These are phyloP conservation scores for Fusarium agapanthi DNA, from an alignment of 2,329 filamentous ascomycete genomes.

Conservation along the genomic window DNA sequence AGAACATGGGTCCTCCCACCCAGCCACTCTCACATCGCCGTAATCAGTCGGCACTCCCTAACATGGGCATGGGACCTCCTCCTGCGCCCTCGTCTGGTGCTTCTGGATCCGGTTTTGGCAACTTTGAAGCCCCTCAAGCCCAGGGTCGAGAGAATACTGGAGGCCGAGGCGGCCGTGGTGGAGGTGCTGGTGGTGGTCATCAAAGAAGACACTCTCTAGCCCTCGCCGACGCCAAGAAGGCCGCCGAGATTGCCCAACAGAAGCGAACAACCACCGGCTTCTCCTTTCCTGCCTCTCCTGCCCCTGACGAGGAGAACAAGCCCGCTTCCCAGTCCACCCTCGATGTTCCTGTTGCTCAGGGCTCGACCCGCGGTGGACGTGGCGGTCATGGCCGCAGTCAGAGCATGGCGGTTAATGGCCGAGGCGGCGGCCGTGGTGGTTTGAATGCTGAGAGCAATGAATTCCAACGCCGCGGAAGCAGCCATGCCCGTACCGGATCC, in stretches of 20 bases:
- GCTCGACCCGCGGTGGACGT: constrained; percentile 62
- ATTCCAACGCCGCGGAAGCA: constrained; percentile 79
- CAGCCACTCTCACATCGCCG: constrained; percentile 90
- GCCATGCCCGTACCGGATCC: constrained; percentile 83
- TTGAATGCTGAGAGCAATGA: constrained; percentile 65
- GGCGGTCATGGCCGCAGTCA: constrained; percentile 81
- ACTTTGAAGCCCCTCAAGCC: constrained; percentile 70
- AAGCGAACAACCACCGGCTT: constrained; percentile 94
- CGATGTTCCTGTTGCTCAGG: constrained; percentile 50
- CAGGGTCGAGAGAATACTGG: constrained; percentile 49
- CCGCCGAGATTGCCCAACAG: constrained; percentile 94
- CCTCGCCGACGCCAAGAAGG: constrained; percentile 95
- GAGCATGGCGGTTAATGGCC: constrained; percentile 83
- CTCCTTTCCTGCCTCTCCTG: constrained; percentile 82
- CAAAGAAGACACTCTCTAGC: constrained; percentile 94
- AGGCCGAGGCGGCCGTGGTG: constrained; percentile 76
- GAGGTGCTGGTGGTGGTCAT: constrained; percentile 77
- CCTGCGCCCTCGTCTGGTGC: constrained; percentile 93
- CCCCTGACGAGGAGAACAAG: constrained; percentile 61
- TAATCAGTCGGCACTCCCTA: constrained; percentile 96
- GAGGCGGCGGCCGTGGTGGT: constrained; percentile 75
- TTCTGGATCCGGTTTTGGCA: constrained; percentile 80
- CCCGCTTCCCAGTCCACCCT: constrained; percentile 43
- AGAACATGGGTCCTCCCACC: constrained; percentile 78
- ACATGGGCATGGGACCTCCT: constrained; percentile 87